Evolutionary conservation across 225 moss, liverwort and hornwort species (phyloP).

Genomic region (Asterella californica): DNA sequence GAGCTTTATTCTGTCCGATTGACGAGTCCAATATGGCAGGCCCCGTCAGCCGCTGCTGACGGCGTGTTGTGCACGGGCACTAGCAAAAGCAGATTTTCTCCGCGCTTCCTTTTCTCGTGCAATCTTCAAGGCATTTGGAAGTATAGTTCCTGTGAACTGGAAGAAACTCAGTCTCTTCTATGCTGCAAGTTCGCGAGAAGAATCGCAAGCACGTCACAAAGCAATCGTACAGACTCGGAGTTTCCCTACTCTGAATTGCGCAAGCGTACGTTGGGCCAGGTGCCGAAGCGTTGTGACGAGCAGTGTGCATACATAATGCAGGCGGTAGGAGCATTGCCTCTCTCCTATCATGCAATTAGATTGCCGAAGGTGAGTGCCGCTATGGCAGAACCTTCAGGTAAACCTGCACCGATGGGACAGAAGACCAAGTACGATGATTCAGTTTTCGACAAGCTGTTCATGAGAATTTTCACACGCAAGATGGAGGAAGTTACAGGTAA

Average conservation of each 20-base stretch:
- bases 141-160: background rate
- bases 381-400: slow-evolving; percentile 84
- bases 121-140: background rate
- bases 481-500: slow-evolving; percentile 80
- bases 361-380: slow-evolving; percentile 51
- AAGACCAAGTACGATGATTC: slow-evolving; percentile 84
- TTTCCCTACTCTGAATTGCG: too few species aligned
- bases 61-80: background rate
- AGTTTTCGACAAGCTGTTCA: slow-evolving; percentile 75
- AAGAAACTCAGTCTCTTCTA: background rate
- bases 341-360: background rate
- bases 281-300: background rate
- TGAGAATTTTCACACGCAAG: slow-evolving; percentile 71
- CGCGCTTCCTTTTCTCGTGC: too few species aligned
- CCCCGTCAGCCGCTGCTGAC: background rate
- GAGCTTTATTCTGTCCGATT: slow-evolving; percentile 1
- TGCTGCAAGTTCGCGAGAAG: background rate
- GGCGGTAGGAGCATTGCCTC: slow-evolving; percentile 28
- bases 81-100: background rate
- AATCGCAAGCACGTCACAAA: background rate
- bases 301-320: slow-evolving; percentile 15
- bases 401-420: slow-evolving; percentile 80
- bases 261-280: too few species aligned
- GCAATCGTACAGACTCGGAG: too few species aligned
- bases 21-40: background rate